Evolutionary conservation across 2,329 filamentous ascomycete species (phyloP).

Genomic region (Corniculantispora saksenae): DNA sequence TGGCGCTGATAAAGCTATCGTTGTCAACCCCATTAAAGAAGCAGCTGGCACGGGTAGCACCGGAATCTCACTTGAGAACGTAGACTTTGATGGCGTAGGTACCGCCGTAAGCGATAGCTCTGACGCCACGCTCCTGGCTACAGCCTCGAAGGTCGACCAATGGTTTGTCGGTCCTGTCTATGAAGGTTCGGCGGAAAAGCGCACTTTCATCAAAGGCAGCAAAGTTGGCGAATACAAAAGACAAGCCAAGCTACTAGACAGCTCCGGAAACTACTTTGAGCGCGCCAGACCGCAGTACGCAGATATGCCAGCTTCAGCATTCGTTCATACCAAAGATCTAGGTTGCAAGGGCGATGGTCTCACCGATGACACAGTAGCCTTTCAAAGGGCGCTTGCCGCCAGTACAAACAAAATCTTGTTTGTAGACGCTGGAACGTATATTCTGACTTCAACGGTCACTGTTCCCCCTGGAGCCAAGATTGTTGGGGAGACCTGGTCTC

Average conservation of each 20-base stretch:
- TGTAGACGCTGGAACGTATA: conserved; percentile 47
- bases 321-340: conserved; percentile 23
- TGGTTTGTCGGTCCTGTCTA: conserved; percentile 26
- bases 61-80: conserved; percentile 54
- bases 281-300: conserved; percentile 58
- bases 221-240: conserved; percentile 19
- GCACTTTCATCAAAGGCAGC: conserved; percentile 18
- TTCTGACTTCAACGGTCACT: conserved; percentile 35
- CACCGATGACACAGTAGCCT: conserved; percentile 54
- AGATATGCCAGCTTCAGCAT: conserved; percentile 17
- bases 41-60: conserved; percentile 20
- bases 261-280: conserved; percentile 40
- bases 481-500: conserved; percentile 39
- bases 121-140: conserved; percentile 17
- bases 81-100: conserved; percentile 44
- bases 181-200: not conserved
- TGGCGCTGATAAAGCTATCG: conserved; percentile 21
- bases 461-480: conserved; percentile 37
- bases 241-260: conserved; percentile 5
- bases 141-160: conserved; percentile 14
- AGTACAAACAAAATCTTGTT: conserved; percentile 1
- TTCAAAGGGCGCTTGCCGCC: conserved; percentile 38
- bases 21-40: not conserved
- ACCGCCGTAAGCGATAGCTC: conserved; percentile 21
- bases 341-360: conserved; percentile 4